Conservation (phyloP, 371 early-diverging fungal genomes). For the Actinomortierella ambigua region DNA sequence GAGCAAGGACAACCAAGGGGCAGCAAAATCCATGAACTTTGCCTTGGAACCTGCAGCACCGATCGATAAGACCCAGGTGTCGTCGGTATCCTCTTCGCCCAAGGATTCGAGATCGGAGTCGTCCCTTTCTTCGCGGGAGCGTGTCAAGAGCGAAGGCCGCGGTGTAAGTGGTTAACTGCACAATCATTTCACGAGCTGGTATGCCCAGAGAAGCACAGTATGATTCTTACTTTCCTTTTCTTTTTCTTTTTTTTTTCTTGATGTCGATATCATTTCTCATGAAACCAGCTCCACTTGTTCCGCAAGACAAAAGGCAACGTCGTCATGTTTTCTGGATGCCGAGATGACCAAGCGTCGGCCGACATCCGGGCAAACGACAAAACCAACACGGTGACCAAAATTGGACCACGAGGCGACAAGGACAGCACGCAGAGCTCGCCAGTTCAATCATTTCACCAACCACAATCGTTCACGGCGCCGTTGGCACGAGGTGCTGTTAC, state of each 20-base stretch:
- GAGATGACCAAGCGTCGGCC: conserved; percentile 62
- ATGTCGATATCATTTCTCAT: no score
- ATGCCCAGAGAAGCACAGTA: neutral
- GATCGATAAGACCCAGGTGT: neutral
- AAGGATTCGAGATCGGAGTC: neutral
- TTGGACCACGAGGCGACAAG: no score
- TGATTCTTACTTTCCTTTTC: neutral
- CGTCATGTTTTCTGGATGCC: conserved; percentile 59
- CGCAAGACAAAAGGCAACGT: conserved; percentile 48
- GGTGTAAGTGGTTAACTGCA: conserved; percentile 14
- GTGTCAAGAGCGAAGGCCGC: conserved; percentile 18
- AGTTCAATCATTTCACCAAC: neutral
- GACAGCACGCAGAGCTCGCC: no score
- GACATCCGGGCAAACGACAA: conserved; percentile 49
- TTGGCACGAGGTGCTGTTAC: conserved; percentile 55
- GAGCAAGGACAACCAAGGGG: no score
- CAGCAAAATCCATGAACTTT: no score
- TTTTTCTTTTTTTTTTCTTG: neutral
- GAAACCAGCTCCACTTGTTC: conserved; percentile 17
- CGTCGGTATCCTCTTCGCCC: neutral
- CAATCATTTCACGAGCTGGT: neutral
- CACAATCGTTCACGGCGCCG: conserved; percentile 36
- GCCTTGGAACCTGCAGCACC: no score
- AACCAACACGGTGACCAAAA: conserved; percentile 19
- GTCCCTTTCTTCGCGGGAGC: neutral